Conservation (phyloP, 164 flowering plant species). For the Litsea cubeba region DNA sequence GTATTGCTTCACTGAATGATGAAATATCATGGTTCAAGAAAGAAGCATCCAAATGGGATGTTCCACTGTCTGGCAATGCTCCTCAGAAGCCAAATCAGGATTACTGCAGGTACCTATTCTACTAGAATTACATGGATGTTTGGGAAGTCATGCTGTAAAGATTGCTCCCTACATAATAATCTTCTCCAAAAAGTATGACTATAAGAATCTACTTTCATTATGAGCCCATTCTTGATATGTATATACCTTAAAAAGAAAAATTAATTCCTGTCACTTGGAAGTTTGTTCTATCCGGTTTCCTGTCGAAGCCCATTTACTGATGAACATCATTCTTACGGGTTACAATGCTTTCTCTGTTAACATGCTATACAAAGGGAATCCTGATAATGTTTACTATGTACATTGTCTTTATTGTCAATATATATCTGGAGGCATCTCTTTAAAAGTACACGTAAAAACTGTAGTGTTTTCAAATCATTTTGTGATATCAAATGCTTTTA, state of each 20-base stretch:
- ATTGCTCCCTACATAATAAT: too few relatives aligned
- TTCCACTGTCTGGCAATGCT: slow-evolving; percentile 31
- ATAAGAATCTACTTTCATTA: too few relatives aligned
- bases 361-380: neutral
- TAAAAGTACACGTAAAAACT: too few relatives aligned
- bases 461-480: too few relatives aligned
- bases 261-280: too few relatives aligned
- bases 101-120: slow-evolving; percentile 62
- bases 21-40: slow-evolving; percentile 86
- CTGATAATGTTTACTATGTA: neutral
- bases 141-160: neutral
- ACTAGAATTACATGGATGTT: neutral
- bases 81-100: slow-evolving; percentile 51
- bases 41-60: slow-evolving; percentile 69
- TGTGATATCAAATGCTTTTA: too few relatives aligned
- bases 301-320: neutral
- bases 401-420: neutral
- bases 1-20: slow-evolving; percentile 64
- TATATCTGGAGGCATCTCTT: neutral
- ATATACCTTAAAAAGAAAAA: too few relatives aligned
- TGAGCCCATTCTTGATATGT: too few relatives aligned
- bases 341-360: neutral
- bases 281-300: neutral
- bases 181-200: too few relatives aligned
- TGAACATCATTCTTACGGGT: neutral